These are phyloP conservation scores for Metarhizium humberi DNA, from an alignment of 2,329 filamentous ascomycete genomes.

Conservation along the genomic window DNA sequence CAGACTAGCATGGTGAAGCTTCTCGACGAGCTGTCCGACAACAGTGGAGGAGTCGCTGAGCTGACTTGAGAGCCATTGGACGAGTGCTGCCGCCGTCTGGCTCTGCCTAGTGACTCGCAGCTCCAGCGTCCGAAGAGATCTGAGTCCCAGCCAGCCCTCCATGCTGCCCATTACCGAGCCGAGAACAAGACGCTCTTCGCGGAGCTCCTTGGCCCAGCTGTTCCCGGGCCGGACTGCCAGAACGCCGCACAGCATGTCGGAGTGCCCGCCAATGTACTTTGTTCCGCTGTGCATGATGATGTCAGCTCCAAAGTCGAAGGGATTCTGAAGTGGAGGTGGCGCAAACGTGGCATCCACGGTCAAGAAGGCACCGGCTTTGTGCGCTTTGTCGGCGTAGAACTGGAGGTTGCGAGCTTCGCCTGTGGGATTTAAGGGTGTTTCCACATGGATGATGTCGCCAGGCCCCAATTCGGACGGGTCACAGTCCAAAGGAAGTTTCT, in stretches of 20 bases:
- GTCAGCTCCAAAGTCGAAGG: constrained; percentile 74
- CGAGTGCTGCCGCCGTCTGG: constrained; percentile 57
- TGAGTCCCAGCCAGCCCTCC: constrained; percentile 85
- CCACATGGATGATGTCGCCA: constrained; percentile 82
- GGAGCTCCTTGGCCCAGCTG: constrained; percentile 51
- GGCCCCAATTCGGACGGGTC: constrained; percentile 54
- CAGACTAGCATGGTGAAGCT: constrained; percentile 68
- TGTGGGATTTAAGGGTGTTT: constrained; percentile 88
- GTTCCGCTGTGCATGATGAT: constrained; percentile 87
- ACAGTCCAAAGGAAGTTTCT: constrained; percentile 63
- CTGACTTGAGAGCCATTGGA: constrained; percentile 57
- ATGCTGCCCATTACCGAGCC: constrained; percentile 81
- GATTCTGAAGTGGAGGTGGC: constrained; percentile 80
- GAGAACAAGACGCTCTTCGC: constrained; percentile 62
- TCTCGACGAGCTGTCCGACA: constrained; percentile 46
- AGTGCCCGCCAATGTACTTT: constrained; percentile 95
- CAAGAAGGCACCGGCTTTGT: constrained; percentile 61
- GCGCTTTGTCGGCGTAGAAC: constrained; percentile 63
- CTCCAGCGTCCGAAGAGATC: constrained; percentile 78
- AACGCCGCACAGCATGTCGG: constrained; percentile 84
- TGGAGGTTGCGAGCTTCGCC: constrained; percentile 70
- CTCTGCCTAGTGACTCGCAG: constrained; percentile 73
- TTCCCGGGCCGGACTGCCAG: constrained; percentile 52
- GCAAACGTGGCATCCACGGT: constrained; percentile 89
- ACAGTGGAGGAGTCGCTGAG: constrained; percentile 27